Evolutionary conservation across 495 filamentous ascomycete species (phyloP).

Genomic region (Chaetomium cochliodes): DNA sequence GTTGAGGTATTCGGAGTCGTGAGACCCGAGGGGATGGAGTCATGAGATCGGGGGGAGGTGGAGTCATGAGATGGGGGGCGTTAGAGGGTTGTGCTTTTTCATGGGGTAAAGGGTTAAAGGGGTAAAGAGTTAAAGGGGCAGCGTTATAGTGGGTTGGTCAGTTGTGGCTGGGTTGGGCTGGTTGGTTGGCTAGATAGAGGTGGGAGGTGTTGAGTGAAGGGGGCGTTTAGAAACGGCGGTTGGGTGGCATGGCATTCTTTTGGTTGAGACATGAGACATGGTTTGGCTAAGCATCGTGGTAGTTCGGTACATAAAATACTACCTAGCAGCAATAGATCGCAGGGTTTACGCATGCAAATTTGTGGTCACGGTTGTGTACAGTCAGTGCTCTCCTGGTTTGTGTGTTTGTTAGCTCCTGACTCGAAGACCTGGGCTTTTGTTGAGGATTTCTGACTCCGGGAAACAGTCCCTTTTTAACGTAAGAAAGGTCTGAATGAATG

Average conservation of each 20-base stretch:
- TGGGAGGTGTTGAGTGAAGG: not conserved
- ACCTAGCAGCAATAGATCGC: not conserved
- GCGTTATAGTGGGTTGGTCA: not conserved
- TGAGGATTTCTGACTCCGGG: too few relatives aligned
- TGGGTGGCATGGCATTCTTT: not conserved
- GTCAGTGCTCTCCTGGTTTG: too few relatives aligned
- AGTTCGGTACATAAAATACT: not conserved
- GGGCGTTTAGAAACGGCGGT: not conserved
- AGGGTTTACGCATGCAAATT: not conserved
- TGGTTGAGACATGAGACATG: not conserved
- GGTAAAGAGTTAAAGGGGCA: too few relatives aligned
- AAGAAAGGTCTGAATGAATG: too few relatives aligned
- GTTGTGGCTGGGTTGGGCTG: too few relatives aligned
- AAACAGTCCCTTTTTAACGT: too few relatives aligned
- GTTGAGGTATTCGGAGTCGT: constrained; percentile 11
- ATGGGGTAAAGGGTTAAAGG: too few relatives aligned
- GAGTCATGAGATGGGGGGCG: too few relatives aligned
- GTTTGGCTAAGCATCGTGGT: not conserved
- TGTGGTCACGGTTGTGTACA: too few relatives aligned
- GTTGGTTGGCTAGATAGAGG: not conserved
- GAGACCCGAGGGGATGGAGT: not conserved
- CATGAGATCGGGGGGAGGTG: not conserved
- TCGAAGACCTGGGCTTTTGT: too few relatives aligned
- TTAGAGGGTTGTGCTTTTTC: too few relatives aligned
- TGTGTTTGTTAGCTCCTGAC: too few relatives aligned